Evolutionary conservation across 2,329 filamentous ascomycete species (phyloP), one percentile per base, ranked within the genome.

Genomic region (Colletotrichum sp.): DNA sequence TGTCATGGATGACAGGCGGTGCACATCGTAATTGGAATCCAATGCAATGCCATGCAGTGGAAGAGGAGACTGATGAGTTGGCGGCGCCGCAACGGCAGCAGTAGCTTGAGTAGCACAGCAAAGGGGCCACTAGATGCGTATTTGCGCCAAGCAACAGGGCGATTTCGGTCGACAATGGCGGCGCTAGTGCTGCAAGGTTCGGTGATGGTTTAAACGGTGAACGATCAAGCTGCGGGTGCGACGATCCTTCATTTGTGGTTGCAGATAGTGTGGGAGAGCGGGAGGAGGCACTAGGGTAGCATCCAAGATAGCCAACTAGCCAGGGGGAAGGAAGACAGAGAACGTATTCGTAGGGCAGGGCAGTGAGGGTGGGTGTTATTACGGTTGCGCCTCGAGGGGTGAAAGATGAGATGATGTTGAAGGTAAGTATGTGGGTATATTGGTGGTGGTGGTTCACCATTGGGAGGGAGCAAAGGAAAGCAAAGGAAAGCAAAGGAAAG

Each of bases 111-210:
- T 49, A 52, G 44, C 12, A 52, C n/a, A 13, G 24, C 13, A 55
- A 72, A 64, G 39, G 52, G 69, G 63, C 44, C 34, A 52, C 44
- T 52, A 49, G 59, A 24, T 21, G 15, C 49, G 65, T 74, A 65
- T 62, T 69, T 49, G 65, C 59, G 59, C 64, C 71, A 75, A 60
- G 66, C 28, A 16, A 28, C 28, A 26, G 57, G 49, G 55, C 28
- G 74, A 77, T 70, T 60, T 36, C 71, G 65, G 67, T 64, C 60
- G 30, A 76, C 32, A 34, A 64, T 69, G 44, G 55, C 71, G 60
- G 75, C 71, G 59, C 73, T 66, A 77, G 28, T 18, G 36, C 65
- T 77, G 75, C 75, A 77, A 75, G 71, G 65, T 77, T 77, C 75
- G 75, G 75, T 66, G 71, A 66, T 77, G 71, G 65, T 60, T 62